Evolutionary conservation across 176 grass and related monocot genomes (phyloP).

Genomic region (Bonia amplexicaulis): DNA sequence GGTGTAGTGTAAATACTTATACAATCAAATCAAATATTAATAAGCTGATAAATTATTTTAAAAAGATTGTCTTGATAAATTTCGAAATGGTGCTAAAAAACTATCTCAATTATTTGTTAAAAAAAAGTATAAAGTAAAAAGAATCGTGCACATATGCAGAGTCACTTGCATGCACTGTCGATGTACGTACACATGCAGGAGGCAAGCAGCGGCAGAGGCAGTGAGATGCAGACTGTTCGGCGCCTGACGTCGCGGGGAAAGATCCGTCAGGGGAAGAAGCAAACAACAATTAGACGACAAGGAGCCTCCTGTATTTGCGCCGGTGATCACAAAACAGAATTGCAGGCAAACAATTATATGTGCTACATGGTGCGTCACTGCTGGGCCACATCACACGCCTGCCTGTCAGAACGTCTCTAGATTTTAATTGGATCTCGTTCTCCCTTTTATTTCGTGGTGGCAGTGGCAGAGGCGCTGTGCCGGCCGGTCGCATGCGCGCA

Average conservation of each 20-base stretch:
- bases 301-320: constrained; percentile 17
- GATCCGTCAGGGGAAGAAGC: constrained; percentile 45
- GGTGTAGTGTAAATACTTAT: too few species aligned
- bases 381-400: background rate
- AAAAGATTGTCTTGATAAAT: too few species aligned
- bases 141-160: background rate
- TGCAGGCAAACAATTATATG: constrained; percentile 31
- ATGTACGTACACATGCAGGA: background rate
- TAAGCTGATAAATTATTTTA: too few species aligned
- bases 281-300: constrained; percentile 49
- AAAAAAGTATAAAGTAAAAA: too few species aligned
- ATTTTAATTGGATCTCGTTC: background rate
- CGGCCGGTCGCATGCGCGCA: background rate
- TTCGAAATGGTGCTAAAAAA: too few species aligned
- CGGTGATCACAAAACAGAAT: constrained; percentile 39
- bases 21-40: too few species aligned
- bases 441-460: background rate
- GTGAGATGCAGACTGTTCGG: background rate
- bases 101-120: too few species aligned
- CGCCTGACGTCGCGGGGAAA: background rate
- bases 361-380: background rate
- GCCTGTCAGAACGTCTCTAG: background rate
- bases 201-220: background rate
- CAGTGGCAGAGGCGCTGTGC: background rate
- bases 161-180: background rate